A percentile compares a stretch with the other conserved stretches of the same genome.
phyloP scores from a whole-genome alignment of 2,329 filamentous ascomycete species.

The Hypocreales sp. region DNA sequence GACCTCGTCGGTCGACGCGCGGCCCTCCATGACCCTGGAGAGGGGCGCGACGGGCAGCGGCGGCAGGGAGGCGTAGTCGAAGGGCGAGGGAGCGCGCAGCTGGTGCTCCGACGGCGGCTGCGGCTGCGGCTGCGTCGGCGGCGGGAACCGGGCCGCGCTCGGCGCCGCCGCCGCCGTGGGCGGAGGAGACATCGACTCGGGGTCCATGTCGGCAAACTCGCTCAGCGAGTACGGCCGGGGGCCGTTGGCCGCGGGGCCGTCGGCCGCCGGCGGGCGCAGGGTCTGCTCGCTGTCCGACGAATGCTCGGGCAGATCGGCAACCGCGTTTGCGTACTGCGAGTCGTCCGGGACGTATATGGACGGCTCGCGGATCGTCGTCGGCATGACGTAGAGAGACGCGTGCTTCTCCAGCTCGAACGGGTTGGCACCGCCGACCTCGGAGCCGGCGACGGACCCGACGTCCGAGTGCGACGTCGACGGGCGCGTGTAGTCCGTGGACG shows the following conservation, averaged over 20 bases:
- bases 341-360: slow-evolving; percentile 48
- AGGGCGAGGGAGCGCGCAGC: slow-evolving; percentile 6
- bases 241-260: slow-evolving; percentile 5
- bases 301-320: slow-evolving; percentile 12
- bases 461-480: slow-evolving; percentile 47
- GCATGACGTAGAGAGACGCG: slow-evolving; percentile 34
- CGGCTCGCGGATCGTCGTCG: slow-evolving; percentile 30
- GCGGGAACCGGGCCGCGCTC: slow-evolving; percentile 1
- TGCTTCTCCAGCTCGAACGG: slow-evolving; percentile 51
- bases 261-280: slow-evolving; percentile 4
- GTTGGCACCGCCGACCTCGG: slow-evolving; percentile 37
- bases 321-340: slow-evolving; percentile 28
- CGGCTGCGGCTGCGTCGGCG: slow-evolving; percentile 7
- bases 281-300: slow-evolving; percentile 4
- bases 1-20: slow-evolving; percentile 33
- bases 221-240: slow-evolving; percentile 21
- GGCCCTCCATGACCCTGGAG: slow-evolving; percentile 36
- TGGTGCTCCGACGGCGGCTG: slow-evolving; percentile 5
- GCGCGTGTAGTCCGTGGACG: slow-evolving; percentile 31
- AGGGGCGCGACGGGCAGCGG: slow-evolving; percentile 29
- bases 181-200: slow-evolving; percentile 18
- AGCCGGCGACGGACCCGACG: slow-evolving; percentile 37
- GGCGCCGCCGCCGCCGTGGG: slow-evolving; percentile 8
- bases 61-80: slow-evolving; percentile 13
- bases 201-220: slow-evolving; percentile 24